Percentiles rank a stretch among this genome's conserved stretches.
Conservation (phyloP, 2,329 filamentous ascomycete species). For the Leptographium galeiforme region DNA sequence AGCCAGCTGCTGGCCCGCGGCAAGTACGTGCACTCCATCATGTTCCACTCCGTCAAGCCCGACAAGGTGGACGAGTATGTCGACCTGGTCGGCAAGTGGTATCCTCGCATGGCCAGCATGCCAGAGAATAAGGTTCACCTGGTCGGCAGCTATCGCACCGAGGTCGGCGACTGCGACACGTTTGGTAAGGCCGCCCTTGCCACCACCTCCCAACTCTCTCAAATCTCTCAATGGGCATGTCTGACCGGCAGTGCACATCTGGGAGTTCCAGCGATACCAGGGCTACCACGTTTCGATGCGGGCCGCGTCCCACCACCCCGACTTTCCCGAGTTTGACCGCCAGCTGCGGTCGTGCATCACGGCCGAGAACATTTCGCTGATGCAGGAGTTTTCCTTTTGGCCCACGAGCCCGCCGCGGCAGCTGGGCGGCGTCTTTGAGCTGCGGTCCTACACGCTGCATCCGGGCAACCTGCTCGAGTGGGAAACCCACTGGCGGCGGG, state of each 20-base stretch:
- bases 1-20: slow-evolving; percentile 87
- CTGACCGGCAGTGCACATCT: slow-evolving; percentile 72
- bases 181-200: slow-evolving; percentile 57
- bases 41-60: slow-evolving; percentile 89
- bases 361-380: slow-evolving; percentile 76
- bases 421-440: slow-evolving; percentile 85
- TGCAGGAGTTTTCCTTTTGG: slow-evolving; percentile 99
- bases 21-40: slow-evolving; percentile 97
- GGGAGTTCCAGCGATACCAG: slow-evolving; percentile 96
- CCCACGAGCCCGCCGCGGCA: slow-evolving; percentile 82
- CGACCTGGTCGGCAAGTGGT: slow-evolving; percentile 78
- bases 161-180: slow-evolving; percentile 93
- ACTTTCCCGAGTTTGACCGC: slow-evolving; percentile 69
- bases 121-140: slow-evolving; percentile 89
- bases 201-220: neutral
- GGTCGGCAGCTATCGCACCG: slow-evolving; percentile 95
- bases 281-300: slow-evolving; percentile 90
- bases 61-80: slow-evolving; percentile 94
- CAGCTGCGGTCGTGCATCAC: slow-evolving; percentile 78
- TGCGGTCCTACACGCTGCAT: slow-evolving; percentile 91
- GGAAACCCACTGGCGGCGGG: slow-evolving; percentile 96
- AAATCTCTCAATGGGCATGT: neutral
- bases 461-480: slow-evolving; percentile 94
- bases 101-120: slow-evolving; percentile 72
- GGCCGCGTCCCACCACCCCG: slow-evolving; percentile 68